Evolutionary conservation across 495 filamentous ascomycete genomes (phyloP).

Genomic region (Podospora conica): DNA sequence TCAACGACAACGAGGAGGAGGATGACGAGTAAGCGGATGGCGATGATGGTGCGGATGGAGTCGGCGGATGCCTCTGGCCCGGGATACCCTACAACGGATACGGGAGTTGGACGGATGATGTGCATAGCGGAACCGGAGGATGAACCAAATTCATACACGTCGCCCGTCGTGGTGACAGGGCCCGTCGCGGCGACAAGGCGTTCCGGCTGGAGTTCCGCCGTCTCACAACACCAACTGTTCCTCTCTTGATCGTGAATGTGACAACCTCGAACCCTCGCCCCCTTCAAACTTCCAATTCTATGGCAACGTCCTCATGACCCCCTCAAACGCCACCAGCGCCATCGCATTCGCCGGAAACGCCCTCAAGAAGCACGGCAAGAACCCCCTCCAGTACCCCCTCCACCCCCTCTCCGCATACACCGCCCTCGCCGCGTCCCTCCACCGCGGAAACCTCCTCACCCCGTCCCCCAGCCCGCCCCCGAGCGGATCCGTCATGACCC

Average conservation of each 20-base stretch:
- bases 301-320: slow-evolving; percentile 75
- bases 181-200: slow-evolving; percentile 20
- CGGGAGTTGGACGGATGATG: slow-evolving; percentile 14
- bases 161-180: slow-evolving; percentile 4
- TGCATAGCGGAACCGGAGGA: slow-evolving; percentile 18
- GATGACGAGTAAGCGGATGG: slow-evolving; percentile 77
- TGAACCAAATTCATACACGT: slow-evolving; percentile 17
- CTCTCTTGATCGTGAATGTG: not conserved
- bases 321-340: slow-evolving; percentile 90
- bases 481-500: slow-evolving; percentile 92
- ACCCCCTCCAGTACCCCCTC: slow-evolving; percentile 87
- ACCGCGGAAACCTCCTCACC: slow-evolving; percentile 60
- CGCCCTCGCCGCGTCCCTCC: slow-evolving; percentile 72
- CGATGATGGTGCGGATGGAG: slow-evolving; percentile 12
- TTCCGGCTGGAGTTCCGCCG: slow-evolving; percentile 12
- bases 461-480: slow-evolving; percentile 65
- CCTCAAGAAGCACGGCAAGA: slow-evolving; percentile 84
- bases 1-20: slow-evolving; percentile 92
- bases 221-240: not conserved
- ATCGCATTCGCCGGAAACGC: slow-evolving; percentile 96
- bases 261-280: not conserved
- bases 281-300: slow-evolving; percentile 26
- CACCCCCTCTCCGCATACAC: slow-evolving; percentile 69
- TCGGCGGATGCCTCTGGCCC: slow-evolving; percentile 16
- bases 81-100: slow-evolving; percentile 15